Evolutionary conservation across 768 basidiomycete species (phyloP), one percentile per base, ranked within the genome.

Genomic region (Tylopilus balloui): DNA sequence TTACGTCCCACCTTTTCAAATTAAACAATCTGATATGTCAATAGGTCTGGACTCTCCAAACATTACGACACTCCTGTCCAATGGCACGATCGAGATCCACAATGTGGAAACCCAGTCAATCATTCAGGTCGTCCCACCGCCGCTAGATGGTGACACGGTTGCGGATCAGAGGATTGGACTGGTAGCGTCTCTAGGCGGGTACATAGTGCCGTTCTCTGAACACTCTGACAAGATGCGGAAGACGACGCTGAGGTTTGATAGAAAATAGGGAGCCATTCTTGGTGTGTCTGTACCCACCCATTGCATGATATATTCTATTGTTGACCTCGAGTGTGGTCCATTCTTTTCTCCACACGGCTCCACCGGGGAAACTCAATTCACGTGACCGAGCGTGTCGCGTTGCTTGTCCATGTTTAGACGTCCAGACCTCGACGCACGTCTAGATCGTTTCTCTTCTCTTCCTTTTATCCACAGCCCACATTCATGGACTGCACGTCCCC

Each of bases 1-100:
- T 4, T 39, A 8, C 32, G 7, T n/a, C 17, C 9, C 37, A 20
- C 44, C 39, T 13, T 7, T 28, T 39, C 20, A n/a, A 21, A 25
- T 17, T 50, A 45, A 24, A 49, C 31, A 35, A n/a, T 48, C 38
- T 24, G 11, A 40, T n/a, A n/a, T 9, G 14, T 23, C 32, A 20
- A 36, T 56, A 90, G 90, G 81, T 51, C 72, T 92, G 44, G 92
- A 96, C 63, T 82, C 84, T 55, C 92, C 90, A 4, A 85, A 88
- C 53, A 71, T 92, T 44, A 81, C 83, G 12, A 79, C 92, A 1
- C 76, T 96, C 4, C 74, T 96, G 4, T 81, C 84, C 3, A 83
- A 94, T 62, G 75, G 81, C 43, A 86, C 82, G 1, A 79, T 97
- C 46, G 83, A 88, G 61, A 78, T 95, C 4, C 92, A 96, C 64